A percentile compares a stretch with the other conserved stretches of the same genome.
These are phyloP conservation scores for Stygiomarasmius scandens DNA, from an alignment of 1,284 basidiomycete species.

Conservation along the genomic window DNA sequence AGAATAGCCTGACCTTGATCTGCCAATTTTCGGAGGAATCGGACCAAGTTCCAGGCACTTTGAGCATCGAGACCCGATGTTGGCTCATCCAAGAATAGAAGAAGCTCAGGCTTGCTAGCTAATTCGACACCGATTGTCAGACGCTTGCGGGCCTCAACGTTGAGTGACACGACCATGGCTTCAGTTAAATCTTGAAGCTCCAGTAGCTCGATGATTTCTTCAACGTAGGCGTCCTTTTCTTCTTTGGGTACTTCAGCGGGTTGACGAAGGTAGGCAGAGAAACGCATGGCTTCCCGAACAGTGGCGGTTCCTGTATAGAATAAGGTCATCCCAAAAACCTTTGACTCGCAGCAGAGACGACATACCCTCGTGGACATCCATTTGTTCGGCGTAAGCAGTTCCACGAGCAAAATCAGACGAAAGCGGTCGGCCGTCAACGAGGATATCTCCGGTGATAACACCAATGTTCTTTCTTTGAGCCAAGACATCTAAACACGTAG, in stretches of 20 bases:
- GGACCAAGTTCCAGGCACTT: slow-evolving; percentile 45
- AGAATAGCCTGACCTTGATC: slow-evolving; percentile 83
- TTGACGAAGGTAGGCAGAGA: slow-evolving; percentile 91
- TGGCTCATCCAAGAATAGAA: slow-evolving; percentile 75
- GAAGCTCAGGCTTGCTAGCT: slow-evolving; percentile 79
- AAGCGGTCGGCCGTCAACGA: slow-evolving; percentile 80
- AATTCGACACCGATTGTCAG: slow-evolving; percentile 90
- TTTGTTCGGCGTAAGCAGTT: slow-evolving; percentile 79
- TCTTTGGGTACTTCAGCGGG: slow-evolving; percentile 68
- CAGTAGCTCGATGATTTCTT: slow-evolving; percentile 74
- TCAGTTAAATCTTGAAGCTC: slow-evolving; percentile 68
- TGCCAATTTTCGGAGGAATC: slow-evolving; percentile 83
- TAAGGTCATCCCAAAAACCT: background rate
- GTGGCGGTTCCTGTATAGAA: slow-evolving; percentile 60
- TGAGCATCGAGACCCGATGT: slow-evolving; percentile 77
- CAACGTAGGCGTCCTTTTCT: slow-evolving; percentile 85
- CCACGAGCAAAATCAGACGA: slow-evolving; percentile 77
- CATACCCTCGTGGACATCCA: slow-evolving; percentile 80
- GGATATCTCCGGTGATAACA: slow-evolving; percentile 77
- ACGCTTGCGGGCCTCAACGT: slow-evolving; percentile 84
- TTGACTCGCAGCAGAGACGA: background rate
- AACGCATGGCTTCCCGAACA: slow-evolving; percentile 88
- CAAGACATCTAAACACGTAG: slow-evolving; percentile 49
- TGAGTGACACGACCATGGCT: slow-evolving; percentile 62
- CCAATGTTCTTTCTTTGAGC: slow-evolving; percentile 89